Base-by-base conservation (phyloP, 805 yeast genomes). In the Maudiozyma barnettii region DNA sequence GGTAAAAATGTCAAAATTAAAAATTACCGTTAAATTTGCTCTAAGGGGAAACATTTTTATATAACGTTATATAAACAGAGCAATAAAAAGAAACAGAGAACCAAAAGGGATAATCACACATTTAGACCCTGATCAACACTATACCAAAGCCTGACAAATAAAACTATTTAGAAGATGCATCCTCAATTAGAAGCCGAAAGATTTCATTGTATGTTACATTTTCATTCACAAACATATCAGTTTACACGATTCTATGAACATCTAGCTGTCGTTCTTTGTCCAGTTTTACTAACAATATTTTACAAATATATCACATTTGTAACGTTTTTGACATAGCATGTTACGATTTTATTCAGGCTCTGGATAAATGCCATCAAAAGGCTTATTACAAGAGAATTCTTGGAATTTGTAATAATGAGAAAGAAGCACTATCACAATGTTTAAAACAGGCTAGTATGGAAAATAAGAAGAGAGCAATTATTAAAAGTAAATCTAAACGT, bases 371-470 rank as follows among this genome's bases (percentile, higher is more conserved):
- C 63, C 96, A 90, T 58, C 74, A 78, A 49, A 74, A 74, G 46
- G 83, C 81, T 47, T 83, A 81, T 54, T 55, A 84, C 50, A 74
- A 77, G 54, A 78, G 84, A 61, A 81, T 85, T 7, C 70, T 87
- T 54, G 98, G 98, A 23, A 72, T 77, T 49, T 91, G 99, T 68
- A 87, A 88, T 65, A 79, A 81, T 45, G 82, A 84, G 57, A 89
- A 89, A 58, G 86, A 84, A 52, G 90, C 84, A 45, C 72, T 93
- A 45, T 68, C 83, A 33, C 70, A 78, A 58, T 91, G 99, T 67
- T 71, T 95, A 21, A 93, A 88, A 59, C 78, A 78, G 46, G 84
- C 91, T 6, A 75, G 96, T 61, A 61, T 78, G 13, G 74, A 74
- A 26, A 79, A 77, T 31, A 82, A 80, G 60, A 79, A 75, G 58